phyloP scores from a whole-genome alignment of 139 green algal genomes.

The Raphidocelis subcapitata region DNA sequence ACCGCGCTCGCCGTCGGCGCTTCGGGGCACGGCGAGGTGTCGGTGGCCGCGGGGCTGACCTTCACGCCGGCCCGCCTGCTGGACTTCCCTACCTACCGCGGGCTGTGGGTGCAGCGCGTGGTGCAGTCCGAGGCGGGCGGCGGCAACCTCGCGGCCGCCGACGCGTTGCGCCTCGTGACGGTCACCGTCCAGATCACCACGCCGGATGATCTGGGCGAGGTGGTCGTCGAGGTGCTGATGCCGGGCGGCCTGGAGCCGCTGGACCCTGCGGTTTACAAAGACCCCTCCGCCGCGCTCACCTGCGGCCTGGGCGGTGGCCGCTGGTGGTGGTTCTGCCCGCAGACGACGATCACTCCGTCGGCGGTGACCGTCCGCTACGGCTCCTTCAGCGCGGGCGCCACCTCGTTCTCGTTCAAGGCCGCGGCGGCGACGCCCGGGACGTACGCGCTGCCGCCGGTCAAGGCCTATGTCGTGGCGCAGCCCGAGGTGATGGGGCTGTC shows the following conservation, averaged over 20 bases:
- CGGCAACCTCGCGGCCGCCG: conserved; percentile 30
- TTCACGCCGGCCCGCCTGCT: conserved; percentile 54
- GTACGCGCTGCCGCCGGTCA: conserved; percentile 56
- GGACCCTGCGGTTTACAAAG: conserved; percentile 45
- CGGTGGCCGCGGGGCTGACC: conserved; percentile 40
- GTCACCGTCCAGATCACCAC: conserved; percentile 58
- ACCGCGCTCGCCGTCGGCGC: conserved; percentile 9
- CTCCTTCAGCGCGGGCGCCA: conserved; percentile 44
- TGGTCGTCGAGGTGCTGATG: conserved; percentile 51
- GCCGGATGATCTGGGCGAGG: conserved; percentile 51
- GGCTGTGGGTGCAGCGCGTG: conserved; percentile 52
- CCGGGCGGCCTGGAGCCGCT: conserved; percentile 65
- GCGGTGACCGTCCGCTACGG: conserved; percentile 44
- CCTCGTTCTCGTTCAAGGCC: conserved; percentile 41
- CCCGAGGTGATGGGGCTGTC: conserved; percentile 54
- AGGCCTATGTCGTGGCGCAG: conserved; percentile 52
- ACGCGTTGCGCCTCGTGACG: conserved; percentile 44
- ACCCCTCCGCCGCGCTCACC: background rate
- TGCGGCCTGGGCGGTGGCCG: background rate
- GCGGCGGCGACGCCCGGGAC: conserved; percentile 52
- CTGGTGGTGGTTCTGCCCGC: conserved; percentile 17
- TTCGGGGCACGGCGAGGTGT: conserved; percentile 34
- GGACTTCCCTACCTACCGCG: conserved; percentile 57
- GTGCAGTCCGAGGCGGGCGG: conserved; percentile 32
- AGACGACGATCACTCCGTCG: conserved; percentile 30